Evolutionary conservation across 139 green algal species (phyloP), one percentile per base, ranked within the genome.

Genomic region (Mesostigma viride): DNA sequence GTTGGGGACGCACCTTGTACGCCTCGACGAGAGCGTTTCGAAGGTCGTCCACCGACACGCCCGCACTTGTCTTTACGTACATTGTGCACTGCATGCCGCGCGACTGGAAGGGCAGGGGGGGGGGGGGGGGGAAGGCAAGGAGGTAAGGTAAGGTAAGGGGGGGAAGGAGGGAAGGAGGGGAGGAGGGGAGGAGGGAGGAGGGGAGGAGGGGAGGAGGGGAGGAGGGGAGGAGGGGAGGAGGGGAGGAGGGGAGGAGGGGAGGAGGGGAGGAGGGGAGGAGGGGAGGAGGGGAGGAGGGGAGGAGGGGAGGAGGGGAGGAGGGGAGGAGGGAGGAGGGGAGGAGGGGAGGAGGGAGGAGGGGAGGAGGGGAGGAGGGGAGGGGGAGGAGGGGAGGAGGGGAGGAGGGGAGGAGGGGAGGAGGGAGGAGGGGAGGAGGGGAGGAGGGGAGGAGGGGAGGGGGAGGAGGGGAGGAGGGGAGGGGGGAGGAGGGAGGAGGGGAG

Each of bases 51-150:
- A 81, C 89, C 0, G 77, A 88, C 0, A 71, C 77, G 0, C 89
- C 90, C 0, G 47, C 11, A 1, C 79, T 76, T 62, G 95, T 67
- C 79, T 90, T 86, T 3, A 96, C 90, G 72, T 96, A 97, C 63
- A 85, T 91, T n/a, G 90, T 95, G 35, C 76, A 87, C 81, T 95
- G 86, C 92, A 98, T 98, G 72, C 92, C 92, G 34, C 92, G 86
- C 51, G 62, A 71, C 70, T 76, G 70, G 3, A 65, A 66, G 28
- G 8, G 11, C 11, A 62, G 69, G 30, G n/a, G 27, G 1, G 33
- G 34, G 34, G 2, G 5, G n/a, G 24, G 3, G 2, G 6, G 0
- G 2, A 32, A 0, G 22, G 1, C 4, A 27, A 2, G n/a, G 22
- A 24, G 1, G 34, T 2, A 30, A n/a, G 3, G 2, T n/a, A n/a